phyloP scores from a whole-genome alignment of 2,329 filamentous ascomycete genomes.

The Paecilomyces variotii region DNA sequence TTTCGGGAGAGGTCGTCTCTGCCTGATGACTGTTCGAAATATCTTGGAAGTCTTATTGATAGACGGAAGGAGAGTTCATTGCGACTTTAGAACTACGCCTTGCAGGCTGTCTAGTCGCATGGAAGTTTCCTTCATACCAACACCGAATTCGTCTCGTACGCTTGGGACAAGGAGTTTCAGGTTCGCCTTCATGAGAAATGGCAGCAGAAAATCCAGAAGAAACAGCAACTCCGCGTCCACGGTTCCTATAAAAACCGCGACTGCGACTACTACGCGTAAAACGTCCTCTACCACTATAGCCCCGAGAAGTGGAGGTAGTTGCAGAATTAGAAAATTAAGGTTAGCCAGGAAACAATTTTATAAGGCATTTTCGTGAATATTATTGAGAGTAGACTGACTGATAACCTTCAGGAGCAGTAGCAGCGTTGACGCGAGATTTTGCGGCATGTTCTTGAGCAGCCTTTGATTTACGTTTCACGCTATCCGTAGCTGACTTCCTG shows the following conservation, averaged over 20 bases:
- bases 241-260: background rate
- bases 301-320: background rate
- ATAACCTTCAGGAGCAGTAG: background rate
- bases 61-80: slow-evolving; percentile 6
- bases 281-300: background rate
- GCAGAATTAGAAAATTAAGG: background rate
- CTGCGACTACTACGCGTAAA: background rate
- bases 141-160: slow-evolving; percentile 20
- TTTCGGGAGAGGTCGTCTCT: background rate
- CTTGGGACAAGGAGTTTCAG: slow-evolving; percentile 24
- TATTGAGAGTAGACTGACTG: background rate
- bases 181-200: slow-evolving; percentile 2
- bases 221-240: background rate
- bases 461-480: slow-evolving; percentile 26
- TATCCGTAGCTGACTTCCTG: slow-evolving; percentile 24
- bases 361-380: background rate
- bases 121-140: slow-evolving; percentile 23
- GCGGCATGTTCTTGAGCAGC: slow-evolving; percentile 12
- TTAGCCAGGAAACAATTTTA: background rate
- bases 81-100: slow-evolving; percentile 17
- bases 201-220: background rate
- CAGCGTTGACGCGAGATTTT: background rate
- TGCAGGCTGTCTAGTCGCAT: slow-evolving; percentile 27
- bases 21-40: background rate
- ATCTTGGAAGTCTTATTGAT: slow-evolving; percentile 2